phyloP scores from a whole-genome alignment of 352 stramenopile genomes.

The Phytophthora idaei region DNA sequence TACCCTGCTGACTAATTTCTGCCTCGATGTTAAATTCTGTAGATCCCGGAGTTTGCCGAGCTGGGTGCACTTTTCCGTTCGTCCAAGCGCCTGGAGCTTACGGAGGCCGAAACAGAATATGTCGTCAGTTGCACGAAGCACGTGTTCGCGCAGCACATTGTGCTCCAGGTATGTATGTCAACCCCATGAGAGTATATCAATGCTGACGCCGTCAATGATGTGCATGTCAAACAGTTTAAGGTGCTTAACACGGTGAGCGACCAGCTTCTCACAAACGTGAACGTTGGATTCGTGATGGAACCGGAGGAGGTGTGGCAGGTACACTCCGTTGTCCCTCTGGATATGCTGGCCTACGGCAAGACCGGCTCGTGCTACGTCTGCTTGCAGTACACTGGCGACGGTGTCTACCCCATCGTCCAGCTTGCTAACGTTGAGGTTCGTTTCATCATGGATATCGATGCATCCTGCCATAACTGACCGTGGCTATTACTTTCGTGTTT shows the following conservation, averaged over 20 bases:
- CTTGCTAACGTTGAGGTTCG: constrained; percentile 91
- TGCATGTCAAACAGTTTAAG: constrained; percentile 90
- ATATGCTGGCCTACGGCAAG: constrained; percentile 93
- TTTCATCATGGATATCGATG: constrained; percentile 9
- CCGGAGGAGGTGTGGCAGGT: constrained; percentile 93
- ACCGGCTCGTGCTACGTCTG: constrained; percentile 94
- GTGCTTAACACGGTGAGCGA: constrained; percentile 99
- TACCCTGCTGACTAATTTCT: constrained; percentile 6
- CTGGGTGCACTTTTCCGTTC: constrained; percentile 95
- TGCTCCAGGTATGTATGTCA: constrained; percentile 72
- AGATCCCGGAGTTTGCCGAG: constrained; percentile 95
- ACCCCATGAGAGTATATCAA: background rate
- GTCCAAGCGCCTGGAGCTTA: constrained; percentile 91
- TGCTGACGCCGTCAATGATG: constrained; percentile 16
- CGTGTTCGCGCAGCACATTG: constrained; percentile 96
- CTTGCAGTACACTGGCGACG: constrained; percentile 84
- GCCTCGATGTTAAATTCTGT: background rate
- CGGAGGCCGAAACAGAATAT: constrained; percentile 98
- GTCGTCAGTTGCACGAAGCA: constrained; percentile 97
- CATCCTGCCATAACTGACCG: constrained; percentile 3
- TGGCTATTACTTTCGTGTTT: constrained; percentile 12
- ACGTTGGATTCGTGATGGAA: constrained; percentile 91
- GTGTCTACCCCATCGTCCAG: constrained; percentile 82
- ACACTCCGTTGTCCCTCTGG: constrained; percentile 87
- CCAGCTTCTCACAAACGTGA: constrained; percentile 96